These are phyloP conservation scores for Chalara sp. DNA, from an alignment of 2,329 filamentous ascomycete species.

Conservation along the genomic window DNA sequence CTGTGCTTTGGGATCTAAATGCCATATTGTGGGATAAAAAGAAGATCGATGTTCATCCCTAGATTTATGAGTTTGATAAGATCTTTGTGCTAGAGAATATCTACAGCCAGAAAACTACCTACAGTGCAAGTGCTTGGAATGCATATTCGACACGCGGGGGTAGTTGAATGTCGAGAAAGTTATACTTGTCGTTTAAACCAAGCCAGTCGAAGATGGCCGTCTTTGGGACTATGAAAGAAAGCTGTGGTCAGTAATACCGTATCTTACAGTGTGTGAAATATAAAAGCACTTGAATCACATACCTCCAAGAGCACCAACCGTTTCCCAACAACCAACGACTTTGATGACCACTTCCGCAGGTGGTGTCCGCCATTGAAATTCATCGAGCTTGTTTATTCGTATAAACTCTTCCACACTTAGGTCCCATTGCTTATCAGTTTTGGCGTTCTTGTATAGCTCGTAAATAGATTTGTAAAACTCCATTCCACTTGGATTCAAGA, in stretches of 20 bases:
- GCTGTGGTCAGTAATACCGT: background rate
- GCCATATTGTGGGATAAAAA: slow-evolving; percentile 31
- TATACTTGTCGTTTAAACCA: slow-evolving; percentile 13
- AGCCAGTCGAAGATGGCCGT: no score
- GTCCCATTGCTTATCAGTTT: background rate
- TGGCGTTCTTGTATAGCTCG: background rate
- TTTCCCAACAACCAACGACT: background rate
- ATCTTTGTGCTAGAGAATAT: no score
- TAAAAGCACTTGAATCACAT: slow-evolving; percentile 10
- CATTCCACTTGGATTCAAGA: background rate
- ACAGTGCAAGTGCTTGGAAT: slow-evolving; percentile 40
- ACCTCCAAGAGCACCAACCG: slow-evolving; percentile 2
- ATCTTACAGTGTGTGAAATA: no score
- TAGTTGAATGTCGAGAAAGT: background rate
- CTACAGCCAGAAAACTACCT: no score
- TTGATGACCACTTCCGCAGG: background rate
- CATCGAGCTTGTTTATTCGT: background rate
- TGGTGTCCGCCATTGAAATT: background rate
- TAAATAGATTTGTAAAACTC: background rate
- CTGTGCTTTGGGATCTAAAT: slow-evolving; percentile 6
- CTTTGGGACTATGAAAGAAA: background rate
- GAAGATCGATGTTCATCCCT: slow-evolving; percentile 34
- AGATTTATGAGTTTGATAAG: no score
- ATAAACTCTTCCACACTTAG: background rate
- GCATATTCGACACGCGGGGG: slow-evolving; percentile 31